phyloP scores from a whole-genome alignment of 306 rosid genomes.

The Lablab purpureus region DNA sequence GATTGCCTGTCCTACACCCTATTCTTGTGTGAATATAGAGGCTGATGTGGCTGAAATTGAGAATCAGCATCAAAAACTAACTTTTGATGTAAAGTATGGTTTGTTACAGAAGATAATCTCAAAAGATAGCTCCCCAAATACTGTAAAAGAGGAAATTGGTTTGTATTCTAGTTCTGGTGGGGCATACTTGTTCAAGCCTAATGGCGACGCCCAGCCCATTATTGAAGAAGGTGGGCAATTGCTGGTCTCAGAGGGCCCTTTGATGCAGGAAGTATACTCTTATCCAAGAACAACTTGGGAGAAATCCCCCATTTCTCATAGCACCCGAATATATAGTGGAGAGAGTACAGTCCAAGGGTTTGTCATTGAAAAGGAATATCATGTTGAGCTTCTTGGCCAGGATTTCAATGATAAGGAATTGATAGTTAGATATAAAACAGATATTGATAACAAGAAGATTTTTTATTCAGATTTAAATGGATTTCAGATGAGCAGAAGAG shows the following conservation, averaged over 20 bases:
- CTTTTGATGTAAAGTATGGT: constrained; percentile 73
- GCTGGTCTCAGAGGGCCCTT: constrained; percentile 75
- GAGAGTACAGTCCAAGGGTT: constrained; percentile 74
- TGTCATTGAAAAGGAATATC: constrained; percentile 91
- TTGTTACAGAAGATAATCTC: constrained; percentile 73
- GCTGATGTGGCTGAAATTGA: constrained; percentile 67
- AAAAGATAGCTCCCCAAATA: constrained; percentile 55
- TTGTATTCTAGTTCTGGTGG: constrained; percentile 86
- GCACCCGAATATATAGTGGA: constrained; percentile 84
- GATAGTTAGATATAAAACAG: constrained; percentile 88
- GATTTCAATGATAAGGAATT: constrained; percentile 84
- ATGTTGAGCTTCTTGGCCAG: constrained; percentile 78
- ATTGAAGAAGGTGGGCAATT: constrained; percentile 73
- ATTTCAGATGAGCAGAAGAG: constrained; percentile 97
- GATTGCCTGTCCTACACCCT: constrained; percentile 73
- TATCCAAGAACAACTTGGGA: constrained; percentile 84
- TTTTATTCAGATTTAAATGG: constrained; percentile 94
- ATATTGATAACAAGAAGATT: constrained; percentile 74
- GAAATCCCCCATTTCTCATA: constrained; percentile 81
- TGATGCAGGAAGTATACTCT: constrained; percentile 91
- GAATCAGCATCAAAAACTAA: constrained; percentile 77
- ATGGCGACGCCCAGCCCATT: constrained; percentile 76
- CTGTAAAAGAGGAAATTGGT: constrained; percentile 85
- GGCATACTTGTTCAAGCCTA: constrained; percentile 90
- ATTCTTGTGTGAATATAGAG: constrained; percentile 68